Base-by-base conservation (phyloP, 2,329 filamentous ascomycete genomes). In the Thermothelomyces thermophilus region DNA sequence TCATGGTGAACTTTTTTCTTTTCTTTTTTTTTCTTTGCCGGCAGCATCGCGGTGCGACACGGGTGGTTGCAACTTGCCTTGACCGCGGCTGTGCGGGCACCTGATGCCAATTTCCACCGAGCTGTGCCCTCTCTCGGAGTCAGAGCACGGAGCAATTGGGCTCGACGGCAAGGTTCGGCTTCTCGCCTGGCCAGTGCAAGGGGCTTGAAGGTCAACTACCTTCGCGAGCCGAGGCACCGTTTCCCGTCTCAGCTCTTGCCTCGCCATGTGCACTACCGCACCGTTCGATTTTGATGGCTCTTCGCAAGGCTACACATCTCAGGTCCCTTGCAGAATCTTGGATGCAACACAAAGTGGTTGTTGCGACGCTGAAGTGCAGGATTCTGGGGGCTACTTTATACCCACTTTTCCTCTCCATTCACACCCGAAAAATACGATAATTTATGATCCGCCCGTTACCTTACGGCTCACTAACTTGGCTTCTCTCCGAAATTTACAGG, bases 401-500 rank as follows among this genome's bases (percentile, higher is more conserved):
- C 10, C 24, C 41, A 16, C 41, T 17, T 5, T 17, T 13, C 5
- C 14, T 13, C 9, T 24, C 14, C 16, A 20, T 2, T n/a, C 4
- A 14, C 31, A 34, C n/a, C n/a, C 5, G n/a, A n/a, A n/a, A n/a
- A n/a, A n/a, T n/a, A n/a, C n/a, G n/a, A n/a, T n/a, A n/a, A n/a
- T n/a, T n/a, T 11, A 11, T 35, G 6, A 14, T n/a, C 13, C 13
- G 13, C 13, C 13, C 16, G 13, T 16, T 16, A 6, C 33, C 33
- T 35, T 19, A 59, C 58, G 46, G 58, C 48, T 33, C 33, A 51
- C 57, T 65, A 48, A 61, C 58, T 13, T 22, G 43, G 46, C 22
- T 9, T 20, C 49, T 28, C 14, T 19, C 40, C 30, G 14, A 31
- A 31, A 31, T n/a, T 42, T 24, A 42, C 63, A 90, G 88, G 93